Evolutionary conservation across 371 early-diverging fungal species (phyloP).

Genomic region (Actinomortierella ambigua): DNA sequence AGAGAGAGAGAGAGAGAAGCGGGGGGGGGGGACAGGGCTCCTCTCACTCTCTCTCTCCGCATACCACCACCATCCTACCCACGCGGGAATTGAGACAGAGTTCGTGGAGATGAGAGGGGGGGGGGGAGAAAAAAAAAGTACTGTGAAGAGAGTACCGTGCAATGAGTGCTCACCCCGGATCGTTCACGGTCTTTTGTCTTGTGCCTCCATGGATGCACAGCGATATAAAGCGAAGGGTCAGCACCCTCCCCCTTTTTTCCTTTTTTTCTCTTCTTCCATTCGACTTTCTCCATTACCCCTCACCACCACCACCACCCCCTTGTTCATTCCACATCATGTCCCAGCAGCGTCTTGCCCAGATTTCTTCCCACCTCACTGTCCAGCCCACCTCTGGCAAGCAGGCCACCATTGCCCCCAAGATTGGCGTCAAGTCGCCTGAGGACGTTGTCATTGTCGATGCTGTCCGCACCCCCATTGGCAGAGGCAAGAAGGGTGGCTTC

Average conservation of each 20-base stretch:
- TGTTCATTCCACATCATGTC: constrained; percentile 50
- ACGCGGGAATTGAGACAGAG: too few relatives aligned
- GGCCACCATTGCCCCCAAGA: constrained; percentile 56
- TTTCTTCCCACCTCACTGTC: constrained; percentile 73
- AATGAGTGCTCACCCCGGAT: not conserved
- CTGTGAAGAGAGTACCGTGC: too few relatives aligned
- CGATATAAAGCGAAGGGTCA: too few relatives aligned
- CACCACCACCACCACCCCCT: not conserved
- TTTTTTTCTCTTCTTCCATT: constrained; percentile 1
- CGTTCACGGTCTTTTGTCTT: not conserved
- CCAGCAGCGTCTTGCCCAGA: constrained; percentile 72
- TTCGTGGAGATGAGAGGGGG: too few relatives aligned
- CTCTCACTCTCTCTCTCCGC: not conserved
- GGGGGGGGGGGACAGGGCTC: too few relatives aligned
- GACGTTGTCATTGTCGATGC: constrained; percentile 89
- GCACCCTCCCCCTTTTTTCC: not conserved
- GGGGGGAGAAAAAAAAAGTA: too few relatives aligned
- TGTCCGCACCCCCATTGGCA: constrained; percentile 90
- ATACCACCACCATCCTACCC: too few relatives aligned
- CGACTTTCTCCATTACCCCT: constrained; percentile 5
- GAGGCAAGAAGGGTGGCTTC: constrained; percentile 93
- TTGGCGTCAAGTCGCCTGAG: constrained; percentile 83
- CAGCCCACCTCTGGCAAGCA: constrained; percentile 50
- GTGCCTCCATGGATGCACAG: not conserved
- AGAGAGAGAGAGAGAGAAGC: too few relatives aligned